phyloP scores from a whole-genome alignment of 768 basidiomycete species.

The Termitomyces bulborhizus region DNA sequence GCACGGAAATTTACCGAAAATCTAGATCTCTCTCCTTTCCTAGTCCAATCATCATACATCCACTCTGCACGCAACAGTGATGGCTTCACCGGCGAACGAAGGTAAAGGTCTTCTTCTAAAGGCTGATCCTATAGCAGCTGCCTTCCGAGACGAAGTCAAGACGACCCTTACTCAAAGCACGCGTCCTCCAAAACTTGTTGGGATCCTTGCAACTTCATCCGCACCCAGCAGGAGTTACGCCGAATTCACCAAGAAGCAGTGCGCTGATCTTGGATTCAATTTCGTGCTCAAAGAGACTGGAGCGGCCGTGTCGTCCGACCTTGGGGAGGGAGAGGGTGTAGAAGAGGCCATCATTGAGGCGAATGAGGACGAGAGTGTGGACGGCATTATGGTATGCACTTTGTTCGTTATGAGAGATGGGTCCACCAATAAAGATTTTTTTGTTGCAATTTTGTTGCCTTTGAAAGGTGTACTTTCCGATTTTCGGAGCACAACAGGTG shows the following conservation, averaged over 20 bases:
- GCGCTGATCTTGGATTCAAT: slow-evolving; percentile 79
- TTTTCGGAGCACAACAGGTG: slow-evolving; percentile 86
- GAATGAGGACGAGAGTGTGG: slow-evolving; percentile 77
- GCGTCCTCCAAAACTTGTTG: slow-evolving; percentile 71
- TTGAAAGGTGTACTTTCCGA: slow-evolving; percentile 88
- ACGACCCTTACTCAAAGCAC: slow-evolving; percentile 27
- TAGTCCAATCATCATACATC: background rate
- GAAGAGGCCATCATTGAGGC: slow-evolving; percentile 96
- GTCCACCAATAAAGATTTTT: slow-evolving; percentile 4
- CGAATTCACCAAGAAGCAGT: slow-evolving; percentile 89
- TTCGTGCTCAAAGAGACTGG: slow-evolving; percentile 78
- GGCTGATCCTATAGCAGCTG: slow-evolving; percentile 66
- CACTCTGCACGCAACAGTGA: slow-evolving; percentile 1
- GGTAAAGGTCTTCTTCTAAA: slow-evolving; percentile 77
- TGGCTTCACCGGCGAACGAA: slow-evolving; percentile 17
- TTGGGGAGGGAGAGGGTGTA: slow-evolving; percentile 80
- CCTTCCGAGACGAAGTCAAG: slow-evolving; percentile 69
- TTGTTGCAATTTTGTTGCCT: background rate
- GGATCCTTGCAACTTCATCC: slow-evolving; percentile 83
- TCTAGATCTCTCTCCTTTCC: background rate
- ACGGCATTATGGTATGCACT: slow-evolving; percentile 88
- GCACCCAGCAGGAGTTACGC: slow-evolving; percentile 79
- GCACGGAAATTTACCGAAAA: background rate
- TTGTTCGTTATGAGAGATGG: slow-evolving; percentile 1
- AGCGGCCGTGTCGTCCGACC: slow-evolving; percentile 46